Conservation (phyloP, 2,329 filamentous ascomycete genomes). For the Westerdykella sp. region DNA sequence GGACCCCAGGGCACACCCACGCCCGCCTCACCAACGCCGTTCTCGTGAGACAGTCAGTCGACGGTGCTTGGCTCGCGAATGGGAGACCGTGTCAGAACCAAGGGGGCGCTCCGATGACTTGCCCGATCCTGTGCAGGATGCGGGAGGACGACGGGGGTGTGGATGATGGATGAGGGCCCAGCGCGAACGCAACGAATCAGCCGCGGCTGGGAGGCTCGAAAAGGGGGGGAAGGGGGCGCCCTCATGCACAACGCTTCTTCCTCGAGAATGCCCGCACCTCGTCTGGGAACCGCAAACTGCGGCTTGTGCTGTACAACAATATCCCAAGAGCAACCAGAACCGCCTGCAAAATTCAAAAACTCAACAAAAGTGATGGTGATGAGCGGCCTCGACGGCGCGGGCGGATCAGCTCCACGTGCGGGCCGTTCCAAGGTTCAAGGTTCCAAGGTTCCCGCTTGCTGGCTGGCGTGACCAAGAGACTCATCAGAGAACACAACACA, state of each 20-base stretch:
- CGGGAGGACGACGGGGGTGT: not conserved
- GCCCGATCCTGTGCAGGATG: constrained; percentile 11
- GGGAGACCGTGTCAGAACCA: constrained; percentile 4
- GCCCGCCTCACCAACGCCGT: not conserved
- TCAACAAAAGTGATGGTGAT: no score
- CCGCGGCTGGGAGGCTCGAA: not conserved
- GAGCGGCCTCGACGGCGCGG: no score
- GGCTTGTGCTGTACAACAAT: no score
- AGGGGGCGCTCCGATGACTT: constrained; percentile 4
- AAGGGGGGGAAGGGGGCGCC: no score
- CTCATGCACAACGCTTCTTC: no score
- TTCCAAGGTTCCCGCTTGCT: no score
- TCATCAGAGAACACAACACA: no score
- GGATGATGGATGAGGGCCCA: not conserved
- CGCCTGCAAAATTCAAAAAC: no score
- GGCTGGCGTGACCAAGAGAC: no score
- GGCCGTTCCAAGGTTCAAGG: no score
- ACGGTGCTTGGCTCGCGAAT: constrained; percentile 1
- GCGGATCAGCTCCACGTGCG: no score
- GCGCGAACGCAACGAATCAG: constrained; percentile 12
- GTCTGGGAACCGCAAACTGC: not conserved
- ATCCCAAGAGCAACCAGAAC: no score
- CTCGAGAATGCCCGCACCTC: not conserved
- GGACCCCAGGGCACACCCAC: not conserved
- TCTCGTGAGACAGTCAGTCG: constrained; percentile 3